Base-by-base conservation (phyloP, 371 early-diverging fungal species). In the Scutellospora calospora region DNA sequence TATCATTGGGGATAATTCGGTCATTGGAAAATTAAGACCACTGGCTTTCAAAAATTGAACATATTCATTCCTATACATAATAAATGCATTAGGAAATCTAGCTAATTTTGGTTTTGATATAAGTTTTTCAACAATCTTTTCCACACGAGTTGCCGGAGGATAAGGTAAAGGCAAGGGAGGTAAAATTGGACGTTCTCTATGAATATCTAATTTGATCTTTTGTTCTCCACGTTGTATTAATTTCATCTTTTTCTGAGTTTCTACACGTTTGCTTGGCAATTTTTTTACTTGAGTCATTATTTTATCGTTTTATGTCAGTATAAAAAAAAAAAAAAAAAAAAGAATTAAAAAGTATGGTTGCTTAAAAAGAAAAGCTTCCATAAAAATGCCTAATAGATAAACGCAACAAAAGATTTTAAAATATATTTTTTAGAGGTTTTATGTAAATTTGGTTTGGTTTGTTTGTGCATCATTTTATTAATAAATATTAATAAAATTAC, bases 1-100 rank as follows among this genome's bases (percentile, higher is more conserved):
- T 38, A 79, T 69, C 79, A 79, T 79, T 18, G 79, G 71, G 1
- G 55, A 54, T 22, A 79, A 29, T 4, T 79, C 69, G 0, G 79
- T 79, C 79, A 79, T 79, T 2, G 79, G 45, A 52, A 69, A 35
- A 25, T 79, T 68, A 69, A 35, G 20, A 11, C 45, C 45, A 25
- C 69, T 49, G 2, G 33, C 29, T 51, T 79, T 79, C 3, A 79
- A 33, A 41, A 29, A 57, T 41, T 35, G 38, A 22, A 79, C 79
- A 25, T 79, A 79, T 55, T 79, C 69, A 49, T 54, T 69, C 0
- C 79, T 38, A 69, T 69, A 79, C 51, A 79, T 68, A 9, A 79
- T 79, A 18, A 79, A 79, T 1, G 69, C 79, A 31, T 79, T 79
- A 11, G 79, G 79, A 27, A 79, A 79, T 9, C 79, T 33, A 16